Evolutionary conservation across 2,329 filamentous ascomycete species (phyloP), one percentile per base, ranked within the genome.

Genomic region (Botrytis porri): DNA sequence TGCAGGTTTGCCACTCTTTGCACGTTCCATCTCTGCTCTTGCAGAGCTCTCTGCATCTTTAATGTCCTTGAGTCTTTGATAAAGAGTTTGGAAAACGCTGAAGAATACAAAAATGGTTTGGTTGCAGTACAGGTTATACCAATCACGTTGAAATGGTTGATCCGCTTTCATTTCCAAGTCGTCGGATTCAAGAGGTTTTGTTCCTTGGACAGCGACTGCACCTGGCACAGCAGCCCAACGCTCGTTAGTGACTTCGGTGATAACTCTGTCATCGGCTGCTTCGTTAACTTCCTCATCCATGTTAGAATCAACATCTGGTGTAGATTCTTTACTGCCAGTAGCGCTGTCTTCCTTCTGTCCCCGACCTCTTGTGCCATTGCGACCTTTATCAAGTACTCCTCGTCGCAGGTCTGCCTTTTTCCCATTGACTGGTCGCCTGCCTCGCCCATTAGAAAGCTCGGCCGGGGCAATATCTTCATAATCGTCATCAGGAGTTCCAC

Each of bases 51-150:
- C 92, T 79, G 91, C 91, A 73, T 91, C 86, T 84, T 98, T 98
- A 82, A 98, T 89, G 74, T 92, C 92, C 75, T 92, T 86, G 22
- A 99, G 86, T 59, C 96, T 90, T 79, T 90, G 89, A 83, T 97
- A 98, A 8, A 99, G 85, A n/a, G 92, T 92, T 80, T 97, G 90
- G 81, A 99, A 96, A 75, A 97, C 91, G 77, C 92, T 93, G 84
- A 99, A 92, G 86, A 99, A 98, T 82, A 96, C 95, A 81, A 94
- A 97, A 74, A 99, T 91, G 5, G 92, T 93, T 78, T 94, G 89
- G 81, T 98, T 98, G 81, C 91, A 92, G 84, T 97, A 99, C 81
- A 98, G 89, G 80, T 95, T 95, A 84, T 94, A 97, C 83, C 89
- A 90, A 18, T 90, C 90, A 64, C 95, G 92, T 77, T 88, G 87